phyloP scores from a whole-genome alignment of 2,329 filamentous ascomycete species.

The Aspergillus pseudotamarii region DNA sequence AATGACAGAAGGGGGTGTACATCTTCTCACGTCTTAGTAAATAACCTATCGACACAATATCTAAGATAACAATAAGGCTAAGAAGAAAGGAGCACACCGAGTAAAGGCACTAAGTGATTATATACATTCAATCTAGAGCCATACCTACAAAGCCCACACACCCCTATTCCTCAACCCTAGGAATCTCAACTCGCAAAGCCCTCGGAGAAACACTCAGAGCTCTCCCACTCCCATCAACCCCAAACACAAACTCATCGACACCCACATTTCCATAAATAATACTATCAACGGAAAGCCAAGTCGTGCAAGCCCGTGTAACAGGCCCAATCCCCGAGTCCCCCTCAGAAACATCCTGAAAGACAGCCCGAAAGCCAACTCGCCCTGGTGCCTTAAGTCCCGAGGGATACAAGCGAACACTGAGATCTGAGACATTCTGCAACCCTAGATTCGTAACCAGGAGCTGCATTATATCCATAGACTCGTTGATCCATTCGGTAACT shows the following conservation, averaged over 20 bases:
- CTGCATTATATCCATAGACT: not conserved
- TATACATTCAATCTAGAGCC: too few species aligned
- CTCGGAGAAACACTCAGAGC: not conserved
- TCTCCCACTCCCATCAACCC: not conserved
- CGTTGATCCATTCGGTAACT: not conserved
- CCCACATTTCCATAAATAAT: not conserved
- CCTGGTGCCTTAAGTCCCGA: slow-evolving; percentile 22
- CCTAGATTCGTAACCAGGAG: not conserved
- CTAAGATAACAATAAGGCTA: too few species aligned
- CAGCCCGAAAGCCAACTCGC: slow-evolving; percentile 22
- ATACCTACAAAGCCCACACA: too few species aligned
- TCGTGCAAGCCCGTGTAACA: not conserved
- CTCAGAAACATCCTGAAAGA: slow-evolving; percentile 1
- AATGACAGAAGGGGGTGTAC: too few species aligned
- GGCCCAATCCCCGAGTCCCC: not conserved
- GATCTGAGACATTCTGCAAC: slow-evolving; percentile 11
- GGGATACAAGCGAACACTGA: slow-evolving; percentile 28
- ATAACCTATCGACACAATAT: too few species aligned
- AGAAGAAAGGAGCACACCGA: too few species aligned
- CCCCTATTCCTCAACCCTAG: not conserved
- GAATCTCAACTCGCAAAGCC: not conserved
- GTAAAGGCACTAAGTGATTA: too few species aligned
- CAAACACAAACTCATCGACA: not conserved
- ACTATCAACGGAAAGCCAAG: not conserved
- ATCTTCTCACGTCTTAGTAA: too few species aligned